Percentiles rank a stretch among this genome's conserved stretches.
Evolutionary conservation across 345 rosid species (phyloP).

Genomic region (Eucalyptus tenuipes): DNA sequence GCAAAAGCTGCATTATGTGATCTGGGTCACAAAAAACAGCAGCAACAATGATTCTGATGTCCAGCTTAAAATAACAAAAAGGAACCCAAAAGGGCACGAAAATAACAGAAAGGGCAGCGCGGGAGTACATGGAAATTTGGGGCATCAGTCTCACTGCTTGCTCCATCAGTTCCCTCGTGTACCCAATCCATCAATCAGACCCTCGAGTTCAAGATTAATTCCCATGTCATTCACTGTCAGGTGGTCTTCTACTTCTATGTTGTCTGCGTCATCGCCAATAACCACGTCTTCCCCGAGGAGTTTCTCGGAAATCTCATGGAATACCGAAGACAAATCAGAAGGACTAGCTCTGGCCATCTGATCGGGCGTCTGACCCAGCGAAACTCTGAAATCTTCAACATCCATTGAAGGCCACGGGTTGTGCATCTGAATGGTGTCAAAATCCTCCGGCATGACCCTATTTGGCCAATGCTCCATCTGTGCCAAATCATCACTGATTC

Average conservation of each 20-base stretch:
- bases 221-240: slow-evolving; percentile 3
- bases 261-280: neutral
- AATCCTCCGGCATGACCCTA: neutral
- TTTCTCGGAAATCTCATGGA: slow-evolving; percentile 3
- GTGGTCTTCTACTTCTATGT: neutral
- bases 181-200: slow-evolving; percentile 16
- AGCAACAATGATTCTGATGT: neutral
- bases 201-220: slow-evolving; percentile 19
- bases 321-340: neutral
- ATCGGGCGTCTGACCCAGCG: neutral
- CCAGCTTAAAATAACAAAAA: neutral
- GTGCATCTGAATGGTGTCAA: neutral
- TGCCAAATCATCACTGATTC: neutral
- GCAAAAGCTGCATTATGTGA: neutral
- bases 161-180: slow-evolving; percentile 10
- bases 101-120: neutral
- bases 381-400: neutral
- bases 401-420: neutral
- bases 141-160: slow-evolving; percentile 1
- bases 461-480: neutral
- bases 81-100: neutral
- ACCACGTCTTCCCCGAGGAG: neutral
- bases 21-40: neutral
- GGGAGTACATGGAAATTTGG: neutral
- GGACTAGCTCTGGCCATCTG: neutral